Evolutionary conservation across 176 grass and related monocot species (phyloP).

Genomic region (Rhynchospora pubera): DNA sequence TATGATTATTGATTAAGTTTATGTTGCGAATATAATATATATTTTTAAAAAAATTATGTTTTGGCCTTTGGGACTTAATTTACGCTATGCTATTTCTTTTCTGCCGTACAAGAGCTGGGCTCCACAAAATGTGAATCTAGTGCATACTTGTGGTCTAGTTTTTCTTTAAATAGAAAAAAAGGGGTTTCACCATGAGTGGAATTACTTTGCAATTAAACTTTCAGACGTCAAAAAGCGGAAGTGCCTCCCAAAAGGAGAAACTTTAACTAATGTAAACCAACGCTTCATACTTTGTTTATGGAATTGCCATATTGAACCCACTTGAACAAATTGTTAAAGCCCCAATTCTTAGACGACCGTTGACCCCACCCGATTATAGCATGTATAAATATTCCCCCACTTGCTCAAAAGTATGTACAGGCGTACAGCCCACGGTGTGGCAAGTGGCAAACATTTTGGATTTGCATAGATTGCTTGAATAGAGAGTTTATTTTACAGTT

Average conservation of each 20-base stretch:
- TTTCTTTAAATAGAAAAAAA: constrained; percentile 10
- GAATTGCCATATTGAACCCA: constrained; percentile 9
- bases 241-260: constrained; percentile 18
- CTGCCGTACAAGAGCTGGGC: neutral
- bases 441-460: too few relatives aligned
- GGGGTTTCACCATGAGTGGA: neutral
- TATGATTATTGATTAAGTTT: too few relatives aligned
- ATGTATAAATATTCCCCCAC: too few relatives aligned
- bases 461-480: too few relatives aligned
- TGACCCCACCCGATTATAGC: neutral
- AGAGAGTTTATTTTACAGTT: too few relatives aligned
- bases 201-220: constrained; percentile 5
- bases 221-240: constrained; percentile 19
- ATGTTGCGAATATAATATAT: neutral
- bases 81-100: neutral
- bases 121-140: constrained; percentile 8
- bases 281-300: neutral
- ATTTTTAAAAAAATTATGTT: neutral
- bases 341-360: neutral
- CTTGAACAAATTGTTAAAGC: neutral
- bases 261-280: constrained; percentile 16
- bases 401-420: too few relatives aligned
- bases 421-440: too few relatives aligned
- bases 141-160: neutral
- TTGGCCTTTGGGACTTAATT: neutral